Evolutionary conservation across 192 early-diverging fungal genomes (phyloP), one percentile per base, ranked within the genome.

Genomic region (Mortierella claussenii): DNA sequence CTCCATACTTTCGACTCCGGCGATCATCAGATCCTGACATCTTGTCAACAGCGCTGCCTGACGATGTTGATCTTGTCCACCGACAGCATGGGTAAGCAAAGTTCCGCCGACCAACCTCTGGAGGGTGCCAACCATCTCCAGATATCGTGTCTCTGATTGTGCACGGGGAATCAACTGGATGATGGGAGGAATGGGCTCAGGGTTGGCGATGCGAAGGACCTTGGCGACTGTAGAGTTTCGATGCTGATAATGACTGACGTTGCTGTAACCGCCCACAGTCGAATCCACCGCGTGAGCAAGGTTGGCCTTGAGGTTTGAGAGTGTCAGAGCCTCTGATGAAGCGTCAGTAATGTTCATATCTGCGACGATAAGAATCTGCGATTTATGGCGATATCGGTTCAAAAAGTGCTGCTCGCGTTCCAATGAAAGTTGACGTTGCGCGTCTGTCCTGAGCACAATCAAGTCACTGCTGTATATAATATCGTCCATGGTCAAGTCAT

Each of bases 381-480:
- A 61, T 54, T 76, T 76, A 37, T 76, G 73, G 24, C 71, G 71
- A 26, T 76, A 76, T 5, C 71, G 63, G 24, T 67, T 66, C 50
- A 76, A 50, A n/a, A 76, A 76, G 23, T 61, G 51, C 20, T 76
- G 71, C 30, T 76, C 71, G 17, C 61, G 56, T 37, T 67, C 71
- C 30, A 76, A 47, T 7, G 64, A 67, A 6, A 76, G 64, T 67
- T 76, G 73, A 24, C 73, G 73, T 37, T 65, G 58, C 1, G 63
- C 64, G 10, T 76, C 65, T 4, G 73, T 76, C 18, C 73, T 51
- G 12, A 76, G 51, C 8, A 76, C 15, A 12, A 76, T 54, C 51
- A 76, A 24, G 53, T 76, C 73, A 17, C 73, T 76, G 40, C 59
- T 76, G 53, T 62, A 67, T 23, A 76, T 53, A 67, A 76, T 76